These are phyloP conservation scores for Puccinia brachypodii DNA, from an alignment of 1,284 basidiomycete genomes.

Conservation along the genomic window DNA sequence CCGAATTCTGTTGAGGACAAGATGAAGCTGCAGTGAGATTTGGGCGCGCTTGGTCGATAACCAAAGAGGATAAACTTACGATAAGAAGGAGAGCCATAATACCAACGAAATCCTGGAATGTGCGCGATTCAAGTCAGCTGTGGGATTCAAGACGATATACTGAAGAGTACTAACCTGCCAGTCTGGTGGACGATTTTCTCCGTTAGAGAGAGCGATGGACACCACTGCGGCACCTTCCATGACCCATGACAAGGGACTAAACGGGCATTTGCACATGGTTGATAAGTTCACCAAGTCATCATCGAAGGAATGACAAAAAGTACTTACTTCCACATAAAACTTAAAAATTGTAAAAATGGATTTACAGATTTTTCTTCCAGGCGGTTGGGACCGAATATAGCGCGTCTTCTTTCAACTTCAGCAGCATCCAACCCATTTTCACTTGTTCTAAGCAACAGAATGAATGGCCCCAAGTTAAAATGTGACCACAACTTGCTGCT, in stretches of 20 bases:
- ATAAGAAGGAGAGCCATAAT: slow-evolving; percentile 86
- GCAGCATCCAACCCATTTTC: slow-evolving; percentile 74
- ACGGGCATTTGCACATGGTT: not conserved
- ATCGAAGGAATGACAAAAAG: not conserved
- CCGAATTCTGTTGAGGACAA: slow-evolving; percentile 68
- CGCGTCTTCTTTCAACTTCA: slow-evolving; percentile 81
- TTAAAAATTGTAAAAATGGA: slow-evolving; percentile 67
- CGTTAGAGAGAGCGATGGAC: slow-evolving; percentile 93
- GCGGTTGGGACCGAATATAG: slow-evolving; percentile 93
- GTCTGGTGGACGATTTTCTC: slow-evolving; percentile 79
- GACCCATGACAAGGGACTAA: slow-evolving; percentile 89
- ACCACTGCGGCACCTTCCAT: slow-evolving; percentile 98
- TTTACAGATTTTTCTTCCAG: slow-evolving; percentile 88
- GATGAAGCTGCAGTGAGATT: too few relatives aligned
- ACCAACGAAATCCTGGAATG: slow-evolving; percentile 89
- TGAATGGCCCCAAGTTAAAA: not conserved
- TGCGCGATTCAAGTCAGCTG: not conserved
- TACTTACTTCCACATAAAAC: slow-evolving; percentile 47
- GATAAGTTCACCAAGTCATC: not conserved
- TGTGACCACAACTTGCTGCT: not conserved
- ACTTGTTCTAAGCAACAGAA: slow-evolving; percentile 55
- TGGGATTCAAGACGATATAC: slow-evolving; percentile 68
- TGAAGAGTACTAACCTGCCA: slow-evolving; percentile 76
- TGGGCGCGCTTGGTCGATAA: too few relatives aligned
- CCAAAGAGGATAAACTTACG: slow-evolving; percentile 55